phyloP scores from a whole-genome alignment of 441 rosid genomes.

The Eruca vesicaria region DNA sequence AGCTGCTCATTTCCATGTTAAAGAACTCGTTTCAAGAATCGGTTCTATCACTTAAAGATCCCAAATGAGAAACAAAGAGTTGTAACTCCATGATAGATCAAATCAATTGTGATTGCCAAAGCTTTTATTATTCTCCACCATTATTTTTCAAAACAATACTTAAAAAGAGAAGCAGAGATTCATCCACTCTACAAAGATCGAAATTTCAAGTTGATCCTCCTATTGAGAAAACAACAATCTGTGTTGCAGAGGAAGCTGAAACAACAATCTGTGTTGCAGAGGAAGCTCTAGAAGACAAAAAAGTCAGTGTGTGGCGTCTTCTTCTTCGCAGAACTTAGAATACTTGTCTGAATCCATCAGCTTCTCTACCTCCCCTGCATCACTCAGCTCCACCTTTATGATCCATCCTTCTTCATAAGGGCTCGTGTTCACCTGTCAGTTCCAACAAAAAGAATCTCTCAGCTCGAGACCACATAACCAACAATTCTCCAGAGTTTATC shows the following conservation, averaged over 20 bases:
- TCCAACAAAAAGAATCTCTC: neutral
- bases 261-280: conserved; percentile 4
- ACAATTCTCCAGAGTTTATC: too few species aligned
- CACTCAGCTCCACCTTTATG: conserved; percentile 64
- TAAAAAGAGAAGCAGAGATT: neutral
- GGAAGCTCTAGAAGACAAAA: neutral
- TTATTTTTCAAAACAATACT: conserved; percentile 4
- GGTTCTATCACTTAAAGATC: neutral
- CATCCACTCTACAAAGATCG: too few species aligned
- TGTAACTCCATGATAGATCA: neutral
- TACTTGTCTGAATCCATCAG: conserved; percentile 76
- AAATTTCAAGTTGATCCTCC: neutral
- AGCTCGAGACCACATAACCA: neutral
- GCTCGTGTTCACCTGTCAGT: conserved; percentile 74
- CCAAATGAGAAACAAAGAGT: neutral
- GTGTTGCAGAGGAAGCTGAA: too few species aligned
- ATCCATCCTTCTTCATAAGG: conserved; percentile 90
- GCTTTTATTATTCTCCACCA: conserved; percentile 23
- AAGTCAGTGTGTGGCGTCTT: conserved; percentile 70
- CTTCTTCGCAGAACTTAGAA: conserved; percentile 87
- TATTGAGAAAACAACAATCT: neutral
- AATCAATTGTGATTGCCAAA: neutral
- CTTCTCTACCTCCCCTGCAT: conserved; percentile 53
- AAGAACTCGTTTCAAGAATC: neutral
- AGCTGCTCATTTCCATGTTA: neutral